Base-by-base conservation (phyloP, 1,139 yeast species). In the Keqinozyma sinolaborantium region DNA sequence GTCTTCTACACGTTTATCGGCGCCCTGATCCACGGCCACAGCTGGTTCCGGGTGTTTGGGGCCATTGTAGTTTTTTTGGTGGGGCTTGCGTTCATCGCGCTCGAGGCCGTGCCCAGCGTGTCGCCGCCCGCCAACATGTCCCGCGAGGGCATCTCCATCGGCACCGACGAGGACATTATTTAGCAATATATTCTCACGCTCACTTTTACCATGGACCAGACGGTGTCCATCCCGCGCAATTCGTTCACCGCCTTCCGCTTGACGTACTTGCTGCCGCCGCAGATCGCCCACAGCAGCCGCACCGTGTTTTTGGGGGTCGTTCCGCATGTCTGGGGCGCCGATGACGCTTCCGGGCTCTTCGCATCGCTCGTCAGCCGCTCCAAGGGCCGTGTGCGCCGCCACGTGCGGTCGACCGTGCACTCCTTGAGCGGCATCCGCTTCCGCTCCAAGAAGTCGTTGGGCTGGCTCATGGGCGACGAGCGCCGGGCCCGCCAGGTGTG, bases 81-180 rank as follows among this genome's bases (percentile, higher is more conserved):
- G 24, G 95, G 95, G 16, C 53, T 77, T 24, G 73, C 57, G 3
- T 86, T 68, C 55, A 54, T 73, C 27, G 73, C 63, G 1, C 67
- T 85, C 45, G 94, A 86, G 53, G 80, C 82, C 30, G 60, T 83
- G 16, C 86, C 90, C 20, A 73, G 83, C 36, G 62, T 83, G 25
- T 77, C 83, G 26, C 77, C 85, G 24, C 90, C 94, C 30, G 80
- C 79, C 43, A 82, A 80, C 56, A 82, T 84, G 90, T 72, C 57
- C 55, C 70, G 61, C 43, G 77, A 60, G 48, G 77, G 79, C 2
- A 55, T 72, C 15, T 47, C 66, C 13, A 66, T 72, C 38, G 77
- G 72, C 3, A 57, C 57, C 28, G 74, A 67, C 19, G 74, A 69
- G 32, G 73, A 66, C 39, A 56, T 64, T 36, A 58, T 64, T 35